Conservation (phyloP, 2,329 filamentous ascomycete genomes). For the Myriosclerotinia duriaeana region DNA sequence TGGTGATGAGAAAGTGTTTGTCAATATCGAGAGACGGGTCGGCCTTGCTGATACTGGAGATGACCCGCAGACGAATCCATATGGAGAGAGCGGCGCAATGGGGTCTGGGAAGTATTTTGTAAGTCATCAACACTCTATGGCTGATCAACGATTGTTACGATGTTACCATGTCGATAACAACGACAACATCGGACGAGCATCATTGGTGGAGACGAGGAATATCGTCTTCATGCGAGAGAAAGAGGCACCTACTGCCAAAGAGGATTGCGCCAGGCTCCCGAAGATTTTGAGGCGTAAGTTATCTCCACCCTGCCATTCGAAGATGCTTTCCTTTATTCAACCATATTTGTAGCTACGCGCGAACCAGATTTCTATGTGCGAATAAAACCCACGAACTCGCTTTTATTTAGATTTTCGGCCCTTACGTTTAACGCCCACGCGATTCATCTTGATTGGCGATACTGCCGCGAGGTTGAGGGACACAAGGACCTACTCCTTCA, state of each 20-base stretch:
- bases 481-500: slow-evolving; percentile 78
- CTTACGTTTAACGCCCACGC: slow-evolving; percentile 89
- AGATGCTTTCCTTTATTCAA: slow-evolving; percentile 1
- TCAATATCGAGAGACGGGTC: slow-evolving; percentile 35
- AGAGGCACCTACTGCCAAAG: slow-evolving; percentile 25
- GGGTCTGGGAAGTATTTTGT: background rate
- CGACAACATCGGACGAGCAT: slow-evolving; percentile 16
- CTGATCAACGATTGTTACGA: slow-evolving; percentile 15
- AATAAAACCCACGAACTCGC: slow-evolving; percentile 63
- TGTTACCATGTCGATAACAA: slow-evolving; percentile 3
- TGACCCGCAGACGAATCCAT: background rate
- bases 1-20: slow-evolving; percentile 39
- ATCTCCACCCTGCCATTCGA: slow-evolving; percentile 20
- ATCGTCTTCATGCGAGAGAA: slow-evolving; percentile 62
- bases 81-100: slow-evolving; percentile 29
- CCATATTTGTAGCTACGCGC: slow-evolving; percentile 27
- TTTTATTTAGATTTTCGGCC: slow-evolving; percentile 88
- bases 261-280: slow-evolving; percentile 26
- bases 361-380: slow-evolving; percentile 54
- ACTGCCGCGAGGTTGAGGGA: slow-evolving; percentile 69
- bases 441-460: slow-evolving; percentile 79
- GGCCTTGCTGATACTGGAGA: slow-evolving; percentile 37
- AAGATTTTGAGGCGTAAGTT: slow-evolving; percentile 36
- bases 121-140: background rate
- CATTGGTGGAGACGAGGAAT: slow-evolving; percentile 58